phyloP scores from a whole-genome alignment of 1,284 basidiomycete genomes.

The Melampsora larici-populina region DNA sequence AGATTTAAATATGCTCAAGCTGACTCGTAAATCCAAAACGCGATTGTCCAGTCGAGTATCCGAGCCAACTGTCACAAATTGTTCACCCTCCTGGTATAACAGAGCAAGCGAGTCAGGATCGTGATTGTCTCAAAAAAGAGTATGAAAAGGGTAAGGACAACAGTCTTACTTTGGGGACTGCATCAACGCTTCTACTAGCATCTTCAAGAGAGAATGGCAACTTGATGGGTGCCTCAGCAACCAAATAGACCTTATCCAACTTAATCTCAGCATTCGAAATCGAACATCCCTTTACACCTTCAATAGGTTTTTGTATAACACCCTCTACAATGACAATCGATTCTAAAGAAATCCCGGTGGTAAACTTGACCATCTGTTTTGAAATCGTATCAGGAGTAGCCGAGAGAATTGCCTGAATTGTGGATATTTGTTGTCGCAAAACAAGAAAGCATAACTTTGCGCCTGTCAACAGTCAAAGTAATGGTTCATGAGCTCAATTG shows the following conservation, averaged over 20 bases:
- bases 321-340: constrained; percentile 88
- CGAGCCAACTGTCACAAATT: constrained; percentile 62
- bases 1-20: neutral
- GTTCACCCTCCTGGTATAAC: constrained; percentile 50
- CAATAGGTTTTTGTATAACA: constrained; percentile 73
- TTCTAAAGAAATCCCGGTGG: constrained; percentile 72
- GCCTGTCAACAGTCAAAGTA: constrained; percentile 49
- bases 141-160: neutral
- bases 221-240: constrained; percentile 66
- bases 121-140: neutral
- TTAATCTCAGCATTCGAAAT: constrained; percentile 85
- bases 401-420: constrained; percentile 81
- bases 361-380: constrained; percentile 98
- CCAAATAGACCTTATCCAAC: constrained; percentile 74
- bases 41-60: constrained; percentile 95
- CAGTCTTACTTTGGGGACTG: constrained; percentile 22
- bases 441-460: constrained; percentile 92
- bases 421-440: constrained; percentile 81
- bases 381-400: constrained; percentile 78
- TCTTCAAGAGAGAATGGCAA: constrained; percentile 93
- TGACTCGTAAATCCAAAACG: constrained; percentile 76
- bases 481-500: constrained; percentile 44
- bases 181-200: constrained; percentile 69
- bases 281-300: constrained; percentile 75
- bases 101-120: constrained; percentile 50